Conservation (phyloP, 202 grass and related monocot species). For the Digitaria exilis region DNA sequence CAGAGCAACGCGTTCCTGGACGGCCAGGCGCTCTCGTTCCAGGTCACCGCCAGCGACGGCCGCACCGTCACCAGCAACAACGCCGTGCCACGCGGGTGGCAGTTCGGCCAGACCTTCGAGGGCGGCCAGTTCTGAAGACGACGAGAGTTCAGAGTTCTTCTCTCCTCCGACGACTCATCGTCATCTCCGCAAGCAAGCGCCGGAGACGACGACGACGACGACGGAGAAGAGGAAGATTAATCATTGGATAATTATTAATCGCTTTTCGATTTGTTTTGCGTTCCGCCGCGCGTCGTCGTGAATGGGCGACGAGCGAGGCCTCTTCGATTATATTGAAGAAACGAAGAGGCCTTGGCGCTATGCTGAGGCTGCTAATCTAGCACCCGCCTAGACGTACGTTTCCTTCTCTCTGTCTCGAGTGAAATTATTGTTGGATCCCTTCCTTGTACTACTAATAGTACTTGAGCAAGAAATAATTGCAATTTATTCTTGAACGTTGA, state of each 20-base stretch:
- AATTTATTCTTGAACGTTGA: constrained; percentile 1
- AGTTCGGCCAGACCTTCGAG: constrained; percentile 82
- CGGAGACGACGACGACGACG: background rate
- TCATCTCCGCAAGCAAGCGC: background rate
- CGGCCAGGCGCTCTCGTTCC: constrained; percentile 79
- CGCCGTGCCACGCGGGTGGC: constrained; percentile 67
- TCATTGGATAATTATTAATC: background rate
- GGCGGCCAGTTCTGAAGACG: constrained; percentile 67
- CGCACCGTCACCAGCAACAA: constrained; percentile 66
- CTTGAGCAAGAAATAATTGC: constrained; percentile 40
- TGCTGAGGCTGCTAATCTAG: constrained; percentile 34
- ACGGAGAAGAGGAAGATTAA: background rate
- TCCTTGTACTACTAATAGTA: background rate
- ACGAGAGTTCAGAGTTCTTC: too few species aligned
- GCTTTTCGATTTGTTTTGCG: background rate
- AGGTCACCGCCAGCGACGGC: constrained; percentile 69
- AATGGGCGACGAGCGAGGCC: constrained; percentile 6
- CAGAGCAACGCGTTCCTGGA: constrained; percentile 79
- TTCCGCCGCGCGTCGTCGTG: too few species aligned
- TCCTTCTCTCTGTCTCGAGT: background rate
- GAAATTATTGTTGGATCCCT: background rate
- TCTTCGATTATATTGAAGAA: constrained; percentile 44
- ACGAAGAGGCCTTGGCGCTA: background rate
- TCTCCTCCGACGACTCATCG: background rate
- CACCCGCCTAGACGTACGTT: constrained; percentile 22